Evolutionary conservation across 1,284 basidiomycete genomes (phyloP), one percentile per base, ranked within the genome.

Genomic region (Lentinus polychrous): DNA sequence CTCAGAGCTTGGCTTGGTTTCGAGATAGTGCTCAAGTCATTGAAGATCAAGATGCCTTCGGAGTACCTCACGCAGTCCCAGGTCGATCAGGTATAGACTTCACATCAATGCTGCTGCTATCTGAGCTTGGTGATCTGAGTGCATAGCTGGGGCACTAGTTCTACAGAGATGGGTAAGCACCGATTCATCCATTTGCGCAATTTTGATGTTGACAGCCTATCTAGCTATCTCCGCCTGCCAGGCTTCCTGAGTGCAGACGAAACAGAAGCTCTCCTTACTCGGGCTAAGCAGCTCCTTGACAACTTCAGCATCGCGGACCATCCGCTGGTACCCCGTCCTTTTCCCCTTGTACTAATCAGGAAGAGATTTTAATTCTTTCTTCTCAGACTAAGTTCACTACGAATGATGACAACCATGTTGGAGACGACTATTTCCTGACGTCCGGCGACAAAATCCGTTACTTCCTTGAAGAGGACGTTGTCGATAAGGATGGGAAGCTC

Each of bases 361-460:
- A 4, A 37, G 8, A 4, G 39, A 17, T 17, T 23, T 36, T 12
- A 36, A 20, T 15, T 17, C n/a, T 35, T 4, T 17, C 8, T 17
- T 20, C 36, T n/a, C 49, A 93, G 85, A 97, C 93, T 5, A 88
- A 83, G 57, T 98, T 99, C 68, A 87, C 83, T 20, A 94, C 93
- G 0, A 76, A 76, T 8, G 78, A 79, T 12, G 81, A 85, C 52
- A 76, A 83, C 46, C 89, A 93, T 57, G 75, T 91, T 34, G 92
- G 93, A 0, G 93, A 98, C 61, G 81, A 91, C 22, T 98, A 98
- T 66, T 99, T 99, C 61, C 71, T 98, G 48, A 78, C 73, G 11
- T 93, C 89, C 1, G 91, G 91, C 1, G 91, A 97, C 66, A 95
- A 96, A 75, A 90, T 94, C 67, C 79, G 87, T 2, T 94, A 83